These are phyloP conservation scores for Aspergillus sparsus DNA, from an alignment of 495 filamentous ascomycete genomes.

Conservation along the genomic window DNA sequence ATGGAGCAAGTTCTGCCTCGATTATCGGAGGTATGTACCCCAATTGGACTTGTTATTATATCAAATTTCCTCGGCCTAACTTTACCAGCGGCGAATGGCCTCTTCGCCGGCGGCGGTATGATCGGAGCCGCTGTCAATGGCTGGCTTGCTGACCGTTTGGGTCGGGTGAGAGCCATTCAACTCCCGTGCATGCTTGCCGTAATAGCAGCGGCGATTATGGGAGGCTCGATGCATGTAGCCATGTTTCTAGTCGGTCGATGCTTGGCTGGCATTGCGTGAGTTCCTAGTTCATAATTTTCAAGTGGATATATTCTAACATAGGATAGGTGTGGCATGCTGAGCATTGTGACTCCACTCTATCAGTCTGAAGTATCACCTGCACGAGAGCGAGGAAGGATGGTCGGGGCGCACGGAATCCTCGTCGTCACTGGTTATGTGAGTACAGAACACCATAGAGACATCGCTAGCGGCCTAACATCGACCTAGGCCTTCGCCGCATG, in stretches of 20 bases:
- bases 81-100: background rate
- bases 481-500: background rate
- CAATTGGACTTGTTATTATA: background rate
- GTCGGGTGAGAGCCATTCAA: background rate
- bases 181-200: background rate
- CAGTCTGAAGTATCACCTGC: background rate
- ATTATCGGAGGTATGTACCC: background rate
- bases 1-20: background rate
- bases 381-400: background rate
- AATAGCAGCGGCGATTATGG: background rate
- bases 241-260: background rate
- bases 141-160: background rate
- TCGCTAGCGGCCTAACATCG: background rate
- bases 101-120: background rate
- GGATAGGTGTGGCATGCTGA: background rate
- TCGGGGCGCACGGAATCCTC: background rate
- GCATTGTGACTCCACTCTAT: background rate
- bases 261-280: background rate
- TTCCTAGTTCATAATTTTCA: background rate
- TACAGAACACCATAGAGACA: background rate
- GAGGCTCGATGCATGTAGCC: background rate
- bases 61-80: background rate
- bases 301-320: background rate
- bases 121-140: background rate
- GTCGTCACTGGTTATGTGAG: background rate